These are phyloP conservation scores for Candida chilensis DNA, from an alignment of 805 yeast genomes.

Conservation along the genomic window DNA sequence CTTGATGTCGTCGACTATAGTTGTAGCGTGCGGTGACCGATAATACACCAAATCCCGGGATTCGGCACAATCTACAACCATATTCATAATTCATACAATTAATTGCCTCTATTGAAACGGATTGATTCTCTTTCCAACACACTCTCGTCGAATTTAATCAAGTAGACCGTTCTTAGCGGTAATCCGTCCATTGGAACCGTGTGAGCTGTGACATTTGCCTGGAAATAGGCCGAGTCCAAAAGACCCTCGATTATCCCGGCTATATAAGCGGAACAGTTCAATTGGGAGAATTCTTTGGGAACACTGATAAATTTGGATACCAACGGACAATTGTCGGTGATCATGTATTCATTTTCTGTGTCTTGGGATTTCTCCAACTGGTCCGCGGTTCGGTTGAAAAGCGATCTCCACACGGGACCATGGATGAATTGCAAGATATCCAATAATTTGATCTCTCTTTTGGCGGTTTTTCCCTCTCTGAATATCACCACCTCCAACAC, in stretches of 20 bases:
- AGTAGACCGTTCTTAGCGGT: constrained; percentile 66
- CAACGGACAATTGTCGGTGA: constrained; percentile 66
- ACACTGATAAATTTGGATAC: constrained; percentile 65
- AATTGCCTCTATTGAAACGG: constrained; percentile 26
- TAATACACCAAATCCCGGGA: no score
- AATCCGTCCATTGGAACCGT: constrained; percentile 49
- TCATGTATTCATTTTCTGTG: constrained; percentile 63
- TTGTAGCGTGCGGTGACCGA: no score
- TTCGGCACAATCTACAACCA: no score
- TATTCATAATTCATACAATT: no score
- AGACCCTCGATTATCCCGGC: constrained; percentile 86
- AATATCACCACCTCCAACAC: constrained; percentile 59
- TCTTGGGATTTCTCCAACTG: constrained; percentile 67
- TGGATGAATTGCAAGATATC: constrained; percentile 68
- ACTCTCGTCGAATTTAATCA: constrained; percentile 58
- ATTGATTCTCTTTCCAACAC: constrained; percentile 46
- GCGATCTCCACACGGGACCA: constrained; percentile 59
- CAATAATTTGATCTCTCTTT: constrained; percentile 57
- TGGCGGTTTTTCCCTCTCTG: constrained; percentile 58
- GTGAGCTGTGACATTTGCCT: constrained; percentile 78
- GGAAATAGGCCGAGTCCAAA: constrained; percentile 62
- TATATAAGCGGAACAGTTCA: constrained; percentile 74
- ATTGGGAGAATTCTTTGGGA: constrained; percentile 69
- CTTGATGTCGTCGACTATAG: no score
- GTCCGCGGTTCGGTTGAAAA: constrained; percentile 70